Percentiles rank a stretch among this genome's conserved stretches.
Conservation (phyloP, 345 rosid genomes). For the Linum lewisii region DNA sequence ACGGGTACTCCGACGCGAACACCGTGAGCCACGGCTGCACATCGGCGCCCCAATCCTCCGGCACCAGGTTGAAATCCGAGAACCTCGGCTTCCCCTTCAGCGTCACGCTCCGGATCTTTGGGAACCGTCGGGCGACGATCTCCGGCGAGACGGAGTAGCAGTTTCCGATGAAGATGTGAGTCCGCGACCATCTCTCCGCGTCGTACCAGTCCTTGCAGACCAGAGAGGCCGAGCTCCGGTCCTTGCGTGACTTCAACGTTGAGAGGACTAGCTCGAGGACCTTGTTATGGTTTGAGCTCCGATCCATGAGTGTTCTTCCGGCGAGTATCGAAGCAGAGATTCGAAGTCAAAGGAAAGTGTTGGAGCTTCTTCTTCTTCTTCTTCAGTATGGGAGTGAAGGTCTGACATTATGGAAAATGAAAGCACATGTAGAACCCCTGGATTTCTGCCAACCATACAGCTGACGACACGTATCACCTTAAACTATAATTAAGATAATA, state of each 20-base stretch:
- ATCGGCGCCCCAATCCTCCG: conserved; percentile 63
- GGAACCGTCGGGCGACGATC: conserved; percentile 45
- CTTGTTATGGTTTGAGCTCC: conserved; percentile 37
- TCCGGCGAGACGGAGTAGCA: conserved; percentile 65
- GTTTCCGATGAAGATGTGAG: conserved; percentile 56
- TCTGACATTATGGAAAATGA: no score
- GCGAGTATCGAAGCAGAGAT: conserved; percentile 1
- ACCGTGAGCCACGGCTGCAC: conserved; percentile 46
- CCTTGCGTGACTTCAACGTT: conserved; percentile 32
- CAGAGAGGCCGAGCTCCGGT: conserved; percentile 52
- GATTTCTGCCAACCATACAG: no score
- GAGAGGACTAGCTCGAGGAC: conserved; percentile 49
- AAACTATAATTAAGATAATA: no score
- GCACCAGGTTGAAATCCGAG: conserved; percentile 61
- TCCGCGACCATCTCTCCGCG: conserved; percentile 56
- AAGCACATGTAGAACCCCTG: no score
- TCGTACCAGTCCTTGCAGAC: conserved; percentile 60
- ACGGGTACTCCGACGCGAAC: conserved; percentile 42
- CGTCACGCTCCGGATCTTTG: conserved; percentile 42
- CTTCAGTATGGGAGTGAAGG: no score
- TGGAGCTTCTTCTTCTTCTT: no score
- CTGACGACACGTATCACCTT: no score
- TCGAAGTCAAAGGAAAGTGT: background rate
- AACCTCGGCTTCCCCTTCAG: conserved; percentile 68
- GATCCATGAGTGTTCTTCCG: conserved; percentile 14